Percentiles rank a stretch among this genome's conserved stretches.
Evolutionary conservation across 1,284 basidiomycete species (phyloP).

Genomic region (Anthracocystis walkeri): DNA sequence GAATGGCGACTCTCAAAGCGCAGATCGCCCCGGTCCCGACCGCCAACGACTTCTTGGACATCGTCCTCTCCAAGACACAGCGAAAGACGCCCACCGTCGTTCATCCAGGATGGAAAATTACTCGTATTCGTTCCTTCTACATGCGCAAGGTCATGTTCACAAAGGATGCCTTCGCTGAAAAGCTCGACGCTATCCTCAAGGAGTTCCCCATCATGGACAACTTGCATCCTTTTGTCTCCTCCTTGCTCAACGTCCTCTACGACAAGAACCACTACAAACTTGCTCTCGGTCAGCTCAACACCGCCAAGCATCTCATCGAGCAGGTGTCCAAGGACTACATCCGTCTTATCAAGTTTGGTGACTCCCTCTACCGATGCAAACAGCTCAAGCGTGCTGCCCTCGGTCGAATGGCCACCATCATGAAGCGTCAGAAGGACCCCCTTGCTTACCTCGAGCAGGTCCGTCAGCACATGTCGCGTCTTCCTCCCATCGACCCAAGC

Average conservation of each 20-base stretch:
- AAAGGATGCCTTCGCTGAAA: slow-evolving; percentile 96
- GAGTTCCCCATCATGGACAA: slow-evolving; percentile 80
- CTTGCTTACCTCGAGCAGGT: slow-evolving; percentile 69
- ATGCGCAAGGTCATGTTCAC: slow-evolving; percentile 99
- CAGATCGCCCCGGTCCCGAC: slow-evolving; percentile 94
- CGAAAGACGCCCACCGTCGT: slow-evolving; percentile 93
- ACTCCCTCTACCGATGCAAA: slow-evolving; percentile 69
- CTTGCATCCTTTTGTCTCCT: slow-evolving; percentile 68
- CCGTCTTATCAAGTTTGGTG: slow-evolving; percentile 69
- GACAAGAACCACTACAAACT: slow-evolving; percentile 70
- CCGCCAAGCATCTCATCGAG: slow-evolving; percentile 68
- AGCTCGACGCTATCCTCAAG: slow-evolving; percentile 88
- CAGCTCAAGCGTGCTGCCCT: slow-evolving; percentile 69
- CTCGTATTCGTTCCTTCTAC: slow-evolving; percentile 88
- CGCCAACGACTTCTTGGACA: slow-evolving; percentile 93
- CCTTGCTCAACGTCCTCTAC: slow-evolving; percentile 69
- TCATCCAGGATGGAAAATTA: slow-evolving; percentile 91
- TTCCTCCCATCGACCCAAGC: slow-evolving; percentile 67
- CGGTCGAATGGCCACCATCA: slow-evolving; percentile 69
- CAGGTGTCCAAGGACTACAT: slow-evolving; percentile 69
- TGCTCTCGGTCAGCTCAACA: slow-evolving; percentile 69
- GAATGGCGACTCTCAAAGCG: slow-evolving; percentile 65
- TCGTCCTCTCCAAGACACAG: slow-evolving; percentile 91
- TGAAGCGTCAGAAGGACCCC: slow-evolving; percentile 69
- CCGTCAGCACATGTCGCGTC: slow-evolving; percentile 69